These are phyloP conservation scores for Penicillium simplicissimum DNA, from an alignment of 495 filamentous ascomycete genomes.

Conservation along the genomic window DNA sequence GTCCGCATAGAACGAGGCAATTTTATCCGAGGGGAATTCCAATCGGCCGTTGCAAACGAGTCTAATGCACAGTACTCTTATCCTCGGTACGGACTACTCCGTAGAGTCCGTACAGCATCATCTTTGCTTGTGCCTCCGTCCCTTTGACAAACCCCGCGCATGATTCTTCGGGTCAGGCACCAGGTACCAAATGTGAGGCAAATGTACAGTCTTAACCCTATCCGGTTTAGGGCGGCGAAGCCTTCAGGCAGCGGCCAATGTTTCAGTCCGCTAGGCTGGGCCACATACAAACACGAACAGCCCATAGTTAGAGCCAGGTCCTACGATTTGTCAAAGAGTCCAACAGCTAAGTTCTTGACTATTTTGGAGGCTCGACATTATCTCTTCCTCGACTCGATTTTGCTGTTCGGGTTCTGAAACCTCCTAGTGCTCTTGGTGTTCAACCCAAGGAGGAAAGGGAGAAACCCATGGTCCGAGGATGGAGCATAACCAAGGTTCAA, in stretches of 20 bases:
- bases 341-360: not conserved
- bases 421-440: not conserved
- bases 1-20: not conserved
- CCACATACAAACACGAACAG: not conserved
- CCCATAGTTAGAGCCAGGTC: constrained; percentile 14
- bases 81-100: not conserved
- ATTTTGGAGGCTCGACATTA: constrained; percentile 10
- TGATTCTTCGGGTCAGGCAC: not conserved
- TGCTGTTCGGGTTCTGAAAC: constrained; percentile 6
- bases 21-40: constrained; percentile 8
- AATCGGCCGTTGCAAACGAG: constrained; percentile 15
- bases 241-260: not conserved
- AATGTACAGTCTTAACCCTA: not conserved
- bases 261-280: not conserved
- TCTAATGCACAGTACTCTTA: not conserved
- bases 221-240: not conserved
- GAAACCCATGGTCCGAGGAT: not conserved
- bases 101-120: no score
- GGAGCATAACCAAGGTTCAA: not conserved
- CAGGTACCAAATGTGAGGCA: not conserved
- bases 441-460: not conserved
- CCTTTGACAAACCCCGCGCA: not conserved
- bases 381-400: not conserved
- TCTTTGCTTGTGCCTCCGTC: not conserved
- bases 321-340: constrained; percentile 2